phyloP scores from a whole-genome alignment of 2,329 filamentous ascomycete species.

The Ceratocystis alfenasii region DNA sequence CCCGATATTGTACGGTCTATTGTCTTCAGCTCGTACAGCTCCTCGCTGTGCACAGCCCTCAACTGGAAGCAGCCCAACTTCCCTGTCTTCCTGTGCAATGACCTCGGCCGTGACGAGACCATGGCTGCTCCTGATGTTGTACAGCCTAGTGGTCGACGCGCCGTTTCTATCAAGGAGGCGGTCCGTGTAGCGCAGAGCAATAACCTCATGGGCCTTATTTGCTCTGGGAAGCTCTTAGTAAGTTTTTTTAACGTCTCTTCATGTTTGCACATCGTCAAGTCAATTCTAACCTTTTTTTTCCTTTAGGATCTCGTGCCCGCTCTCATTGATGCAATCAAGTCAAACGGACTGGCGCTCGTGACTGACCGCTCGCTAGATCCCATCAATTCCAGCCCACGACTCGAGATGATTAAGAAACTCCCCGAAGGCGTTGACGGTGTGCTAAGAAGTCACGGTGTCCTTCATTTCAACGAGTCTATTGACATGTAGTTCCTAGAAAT shows the following conservation, averaged over 20 bases:
- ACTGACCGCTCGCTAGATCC: conserved; percentile 61
- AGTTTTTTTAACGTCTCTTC: conserved; percentile 29
- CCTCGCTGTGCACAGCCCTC: conserved; percentile 77
- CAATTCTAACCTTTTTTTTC: background rate
- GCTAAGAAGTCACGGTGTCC: conserved; percentile 70
- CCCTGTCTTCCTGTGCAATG: conserved; percentile 89
- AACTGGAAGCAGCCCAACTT: conserved; percentile 99
- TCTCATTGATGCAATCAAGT: conserved; percentile 85
- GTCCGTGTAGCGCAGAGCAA: conserved; percentile 88
- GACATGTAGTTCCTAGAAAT: conserved; percentile 41
- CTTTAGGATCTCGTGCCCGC: conserved; percentile 83
- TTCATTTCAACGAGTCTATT: conserved; percentile 89
- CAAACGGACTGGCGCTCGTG: conserved; percentile 81
- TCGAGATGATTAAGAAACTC: conserved; percentile 46
- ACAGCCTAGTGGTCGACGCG: conserved; percentile 53
- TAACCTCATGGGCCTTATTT: conserved; percentile 96
- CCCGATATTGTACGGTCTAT: conserved; percentile 71
- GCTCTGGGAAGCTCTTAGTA: conserved; percentile 75
- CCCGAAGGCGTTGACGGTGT: conserved; percentile 80
- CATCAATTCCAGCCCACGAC: conserved; percentile 31
- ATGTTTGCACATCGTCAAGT: background rate
- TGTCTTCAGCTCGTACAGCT: conserved; percentile 88
- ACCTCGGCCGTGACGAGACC: conserved; percentile 49
- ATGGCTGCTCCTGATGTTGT: conserved; percentile 31
- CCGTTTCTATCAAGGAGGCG: conserved; percentile 84